Evolutionary conservation across 805 yeast species (phyloP).

Genomic region (Starmerella sirachaensis): DNA sequence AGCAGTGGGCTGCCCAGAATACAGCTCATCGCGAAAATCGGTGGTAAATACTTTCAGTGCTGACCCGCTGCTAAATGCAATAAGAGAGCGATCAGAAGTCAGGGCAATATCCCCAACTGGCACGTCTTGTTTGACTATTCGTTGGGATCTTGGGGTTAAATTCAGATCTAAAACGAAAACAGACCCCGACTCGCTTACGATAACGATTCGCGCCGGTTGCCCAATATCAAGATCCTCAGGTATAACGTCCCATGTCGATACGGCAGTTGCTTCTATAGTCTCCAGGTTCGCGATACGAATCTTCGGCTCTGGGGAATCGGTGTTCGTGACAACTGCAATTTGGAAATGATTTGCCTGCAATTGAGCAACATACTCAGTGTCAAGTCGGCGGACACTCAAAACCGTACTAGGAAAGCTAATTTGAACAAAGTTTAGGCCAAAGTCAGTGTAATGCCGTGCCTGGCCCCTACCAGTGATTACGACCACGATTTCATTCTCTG

Average conservation of each 20-base stretch:
- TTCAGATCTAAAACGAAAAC: background rate
- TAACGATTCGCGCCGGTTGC: background rate
- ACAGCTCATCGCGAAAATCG: conserved; percentile 3
- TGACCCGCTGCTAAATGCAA: conserved; percentile 9
- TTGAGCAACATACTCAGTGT: conserved; percentile 3
- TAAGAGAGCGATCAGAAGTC: background rate
- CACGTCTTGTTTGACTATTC: background rate
- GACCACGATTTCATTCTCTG: conserved; percentile 41
- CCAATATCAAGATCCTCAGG: background rate
- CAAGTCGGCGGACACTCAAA: background rate
- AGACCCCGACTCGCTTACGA: background rate
- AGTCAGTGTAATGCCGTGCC: conserved; percentile 49
- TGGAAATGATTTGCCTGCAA: background rate
- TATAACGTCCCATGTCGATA: background rate
- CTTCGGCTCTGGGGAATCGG: conserved; percentile 2
- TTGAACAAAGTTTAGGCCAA: conserved; percentile 48
- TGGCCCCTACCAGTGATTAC: conserved; percentile 43
- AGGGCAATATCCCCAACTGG: conserved; percentile 1
- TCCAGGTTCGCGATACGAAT: background rate
- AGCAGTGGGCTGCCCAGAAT: background rate
- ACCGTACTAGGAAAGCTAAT: conserved; percentile 3
- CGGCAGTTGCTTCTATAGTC: background rate
- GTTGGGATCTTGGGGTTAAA: background rate
- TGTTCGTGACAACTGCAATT: conserved; percentile 1
- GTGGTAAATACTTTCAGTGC: conserved; percentile 2